phyloP scores from a whole-genome alignment of 495 filamentous ascomycete species.

The Aspergillus heteromorphus region DNA sequence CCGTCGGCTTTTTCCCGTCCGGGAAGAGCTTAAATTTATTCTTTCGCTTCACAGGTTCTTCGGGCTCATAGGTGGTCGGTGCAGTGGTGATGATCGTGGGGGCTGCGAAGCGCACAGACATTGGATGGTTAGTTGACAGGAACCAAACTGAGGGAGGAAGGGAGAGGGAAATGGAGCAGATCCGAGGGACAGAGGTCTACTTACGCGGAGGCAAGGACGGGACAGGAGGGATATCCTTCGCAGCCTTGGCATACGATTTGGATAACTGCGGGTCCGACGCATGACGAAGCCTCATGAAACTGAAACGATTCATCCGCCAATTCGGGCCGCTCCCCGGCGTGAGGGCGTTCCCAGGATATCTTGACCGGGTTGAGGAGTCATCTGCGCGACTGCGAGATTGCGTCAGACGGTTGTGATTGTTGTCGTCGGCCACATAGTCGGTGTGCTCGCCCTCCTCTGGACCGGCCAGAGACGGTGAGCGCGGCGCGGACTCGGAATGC shows the following conservation, averaged over 20 bases:
- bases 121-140: neutral
- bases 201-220: constrained; percentile 69
- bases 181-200: constrained; percentile 22
- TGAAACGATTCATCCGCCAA: constrained; percentile 61
- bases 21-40: constrained; percentile 29
- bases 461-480: constrained; percentile 18
- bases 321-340: constrained; percentile 22
- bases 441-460: constrained; percentile 14
- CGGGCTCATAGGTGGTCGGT: constrained; percentile 63
- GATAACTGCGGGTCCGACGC: constrained; percentile 91
- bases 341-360: constrained; percentile 10
- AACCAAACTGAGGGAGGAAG: neutral
- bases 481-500: constrained; percentile 37
- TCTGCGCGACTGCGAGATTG: constrained; percentile 14
- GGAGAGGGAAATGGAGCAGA: neutral
- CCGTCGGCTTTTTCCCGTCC: constrained; percentile 28
- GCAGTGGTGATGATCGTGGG: constrained; percentile 92
- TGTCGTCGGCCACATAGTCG: constrained; percentile 5
- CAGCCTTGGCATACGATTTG: constrained; percentile 68
- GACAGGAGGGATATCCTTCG: constrained; percentile 60
- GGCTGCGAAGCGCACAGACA: constrained; percentile 40
- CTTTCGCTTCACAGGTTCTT: constrained; percentile 48
- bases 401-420: constrained; percentile 8
- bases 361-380: constrained; percentile 13
- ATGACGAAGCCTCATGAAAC: constrained; percentile 85